These are phyloP conservation scores for Pyropia yezoensis DNA, from an alignment of 23 red algal genomes.

Conservation along the genomic window DNA sequence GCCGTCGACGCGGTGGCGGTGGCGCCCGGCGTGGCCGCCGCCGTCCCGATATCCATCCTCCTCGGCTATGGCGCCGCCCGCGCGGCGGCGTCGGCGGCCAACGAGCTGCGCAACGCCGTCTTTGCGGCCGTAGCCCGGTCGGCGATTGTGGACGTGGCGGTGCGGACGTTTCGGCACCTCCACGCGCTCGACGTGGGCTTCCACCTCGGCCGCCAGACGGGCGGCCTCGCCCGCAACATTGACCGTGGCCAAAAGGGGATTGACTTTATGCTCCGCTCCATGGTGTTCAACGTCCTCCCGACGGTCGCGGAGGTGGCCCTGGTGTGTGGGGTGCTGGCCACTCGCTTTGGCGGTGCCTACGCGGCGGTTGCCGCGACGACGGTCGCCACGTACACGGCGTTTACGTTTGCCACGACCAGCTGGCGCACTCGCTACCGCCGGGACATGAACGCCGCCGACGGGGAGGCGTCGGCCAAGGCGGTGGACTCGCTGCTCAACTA, in stretches of 20 bases:
- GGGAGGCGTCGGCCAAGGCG: constrained; percentile 72
- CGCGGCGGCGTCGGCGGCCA: constrained; percentile 47
- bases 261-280: constrained; percentile 83
- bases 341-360: constrained; percentile 53
- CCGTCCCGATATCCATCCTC: constrained; percentile 55
- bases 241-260: constrained; percentile 96
- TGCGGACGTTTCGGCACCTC: constrained; percentile 82
- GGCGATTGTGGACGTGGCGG: constrained; percentile 76
- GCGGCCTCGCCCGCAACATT: constrained; percentile 66
- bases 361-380: constrained; percentile 52
- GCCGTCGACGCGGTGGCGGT: constrained; percentile 63
- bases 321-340: constrained; percentile 72
- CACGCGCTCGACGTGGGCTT: constrained; percentile 67
- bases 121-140: constrained; percentile 63
- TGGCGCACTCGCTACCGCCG: constrained; percentile 90
- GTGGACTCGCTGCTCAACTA: constrained; percentile 92
- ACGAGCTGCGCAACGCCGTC: constrained; percentile 73
- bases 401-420: constrained; percentile 81
- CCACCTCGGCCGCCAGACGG: constrained; percentile 76
- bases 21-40: constrained; percentile 1
- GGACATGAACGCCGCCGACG: constrained; percentile 94
- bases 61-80: constrained; percentile 84
- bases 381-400: constrained; percentile 67
- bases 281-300: constrained; percentile 97
- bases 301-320: constrained; percentile 77